These are phyloP conservation scores for Suhomyces sp. DNA, from an alignment of 805 yeast species.

Conservation along the genomic window DNA sequence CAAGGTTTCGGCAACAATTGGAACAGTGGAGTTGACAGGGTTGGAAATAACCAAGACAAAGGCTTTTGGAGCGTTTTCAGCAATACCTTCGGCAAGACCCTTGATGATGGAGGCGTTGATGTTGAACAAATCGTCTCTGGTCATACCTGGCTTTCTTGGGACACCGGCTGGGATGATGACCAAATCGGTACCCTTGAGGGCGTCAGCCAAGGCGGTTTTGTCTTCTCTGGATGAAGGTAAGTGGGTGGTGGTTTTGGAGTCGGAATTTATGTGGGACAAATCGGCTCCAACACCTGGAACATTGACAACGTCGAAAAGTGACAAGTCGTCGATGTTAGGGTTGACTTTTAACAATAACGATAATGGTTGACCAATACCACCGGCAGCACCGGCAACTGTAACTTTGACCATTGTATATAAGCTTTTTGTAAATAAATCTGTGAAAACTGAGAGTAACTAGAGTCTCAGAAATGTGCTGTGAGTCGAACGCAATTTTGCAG, in stretches of 20 bases:
- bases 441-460: neutral
- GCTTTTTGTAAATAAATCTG: neutral
- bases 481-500: neutral
- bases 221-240: slow-evolving; percentile 56
- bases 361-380: slow-evolving; percentile 93
- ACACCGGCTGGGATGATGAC: slow-evolving; percentile 80
- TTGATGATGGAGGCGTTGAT: slow-evolving; percentile 80
- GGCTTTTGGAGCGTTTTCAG: slow-evolving; percentile 68
- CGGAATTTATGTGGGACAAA: slow-evolving; percentile 76
- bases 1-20: slow-evolving; percentile 79
- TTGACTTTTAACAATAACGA: slow-evolving; percentile 76
- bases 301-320: slow-evolving; percentile 81
- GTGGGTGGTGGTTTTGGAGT: slow-evolving; percentile 55
- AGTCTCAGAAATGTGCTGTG: neutral
- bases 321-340: slow-evolving; percentile 58
- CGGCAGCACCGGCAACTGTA: slow-evolving; percentile 87
- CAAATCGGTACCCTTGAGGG: slow-evolving; percentile 46
- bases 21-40: slow-evolving; percentile 93
- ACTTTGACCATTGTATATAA: slow-evolving; percentile 57
- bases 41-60: slow-evolving; percentile 81
- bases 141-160: slow-evolving; percentile 94
- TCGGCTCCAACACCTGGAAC: slow-evolving; percentile 89
- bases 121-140: slow-evolving; percentile 83
- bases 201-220: slow-evolving; percentile 42
- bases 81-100: slow-evolving; percentile 71